Evolutionary conservation across 208 protist genomes (phyloP), one percentile per base, ranked within the genome.

Genomic region (Phytomonas sp.): DNA sequence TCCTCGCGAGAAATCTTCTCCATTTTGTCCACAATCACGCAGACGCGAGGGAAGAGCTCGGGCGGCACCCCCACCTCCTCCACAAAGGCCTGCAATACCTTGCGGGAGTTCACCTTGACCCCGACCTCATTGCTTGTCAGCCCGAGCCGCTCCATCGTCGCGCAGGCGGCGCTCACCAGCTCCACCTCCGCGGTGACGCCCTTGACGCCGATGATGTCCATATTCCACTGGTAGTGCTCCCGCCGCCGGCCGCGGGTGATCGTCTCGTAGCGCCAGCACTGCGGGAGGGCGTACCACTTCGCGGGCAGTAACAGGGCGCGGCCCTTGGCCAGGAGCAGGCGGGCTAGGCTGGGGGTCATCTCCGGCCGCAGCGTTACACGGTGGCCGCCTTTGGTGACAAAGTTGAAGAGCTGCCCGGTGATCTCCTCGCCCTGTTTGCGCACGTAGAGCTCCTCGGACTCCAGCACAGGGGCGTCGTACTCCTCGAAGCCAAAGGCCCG

Each of bases 221-320:
- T 98, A 76, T 98, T 98, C 94, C 95, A 98, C 81, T 98, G 97
- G 78, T 97, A 98, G 82, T 98, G 97, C 78, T 98, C 97, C 34
- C 97, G 86, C 36, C 94, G 87, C 34, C 97, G 91, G 30, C 95
- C 97, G 52, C 94, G 91, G 52, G 95, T 97, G 72, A 96, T 96
- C 64, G 92, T 80, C 84, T 98, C 97, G 73, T 97, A 97, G 64
- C 97, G 92, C 97, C 95, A 98, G 82, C 97, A 98, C 79, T 98
- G 97, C 70, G 95, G 93, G 64, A 98, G 94, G 52, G 85, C 88
- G 84, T 96, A 98, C 97, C 97, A 98, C 79, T 98, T 98, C 60
- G 94, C 86, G 12, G 97, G 95, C 29, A 98, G 75, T 16, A 97
- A 72, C 14, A 98, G 80, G 3, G 92, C 80, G 52, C 91, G 92